A percentile compares a stretch with the other conserved stretches of the same genome.
Conservation (phyloP, 768 basidiomycete genomes). For the Mrakia blollopis region DNA sequence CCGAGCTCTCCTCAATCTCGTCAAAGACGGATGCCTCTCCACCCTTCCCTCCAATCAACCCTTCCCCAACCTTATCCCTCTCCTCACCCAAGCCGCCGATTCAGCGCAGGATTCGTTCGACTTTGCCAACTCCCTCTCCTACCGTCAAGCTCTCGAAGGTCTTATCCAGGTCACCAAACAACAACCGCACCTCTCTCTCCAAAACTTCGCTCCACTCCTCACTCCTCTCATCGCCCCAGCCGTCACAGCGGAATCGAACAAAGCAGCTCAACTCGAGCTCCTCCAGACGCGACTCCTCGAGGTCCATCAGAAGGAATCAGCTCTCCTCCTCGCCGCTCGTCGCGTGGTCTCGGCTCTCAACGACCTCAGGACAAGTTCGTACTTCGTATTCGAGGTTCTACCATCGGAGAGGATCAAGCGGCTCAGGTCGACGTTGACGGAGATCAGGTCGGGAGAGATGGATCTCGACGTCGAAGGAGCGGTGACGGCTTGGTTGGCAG, state of each 20-base stretch:
- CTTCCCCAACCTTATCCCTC: background rate
- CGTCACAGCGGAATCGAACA: background rate
- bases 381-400: background rate
- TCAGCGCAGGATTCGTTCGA: background rate
- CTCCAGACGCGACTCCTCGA: background rate
- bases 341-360: background rate
- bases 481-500: background rate
- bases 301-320: background rate
- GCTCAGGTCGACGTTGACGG: background rate
- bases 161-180: background rate
- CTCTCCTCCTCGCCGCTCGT: background rate
- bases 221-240: background rate
- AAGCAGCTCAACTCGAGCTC: background rate
- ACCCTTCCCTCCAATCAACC: background rate
- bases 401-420: background rate
- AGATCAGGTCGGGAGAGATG: slow-evolving; percentile 1
- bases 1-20: background rate
- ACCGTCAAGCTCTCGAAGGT: background rate
- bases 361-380: background rate
- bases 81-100: background rate
- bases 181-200: background rate
- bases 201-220: background rate
- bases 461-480: background rate
- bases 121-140: background rate
- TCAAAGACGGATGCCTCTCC: background rate